phyloP scores from a whole-genome alignment of 2,329 filamentous ascomycete species.

The Pleoardoris graminearum region DNA sequence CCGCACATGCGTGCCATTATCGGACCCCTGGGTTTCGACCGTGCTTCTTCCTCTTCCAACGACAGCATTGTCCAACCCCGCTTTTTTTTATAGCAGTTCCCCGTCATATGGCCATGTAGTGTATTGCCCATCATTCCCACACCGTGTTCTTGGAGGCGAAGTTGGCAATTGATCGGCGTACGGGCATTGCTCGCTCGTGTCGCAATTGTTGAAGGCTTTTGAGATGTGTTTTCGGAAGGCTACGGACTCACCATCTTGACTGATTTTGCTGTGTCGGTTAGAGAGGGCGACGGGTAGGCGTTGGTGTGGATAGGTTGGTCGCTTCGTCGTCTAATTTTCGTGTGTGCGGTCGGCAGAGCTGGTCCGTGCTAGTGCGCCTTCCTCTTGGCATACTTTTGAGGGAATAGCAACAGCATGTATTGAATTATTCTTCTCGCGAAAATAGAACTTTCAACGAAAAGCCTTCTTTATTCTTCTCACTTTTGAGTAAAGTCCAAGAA shows the following conservation, averaged over 20 bases:
- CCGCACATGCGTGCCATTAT: not conserved
- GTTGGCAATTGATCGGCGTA: constrained; percentile 13
- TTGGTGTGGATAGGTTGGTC: constrained; percentile 35
- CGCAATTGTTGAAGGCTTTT: constrained; percentile 22
- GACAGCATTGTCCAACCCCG: no score
- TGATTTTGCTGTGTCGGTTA: constrained; percentile 43
- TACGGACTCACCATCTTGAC: constrained; percentile 46
- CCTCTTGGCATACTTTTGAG: not conserved
- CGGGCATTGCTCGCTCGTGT: constrained; percentile 31
- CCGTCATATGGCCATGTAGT: not conserved
- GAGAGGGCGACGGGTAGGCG: constrained; percentile 41
- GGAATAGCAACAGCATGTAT: not conserved
- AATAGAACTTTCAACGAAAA: no score
- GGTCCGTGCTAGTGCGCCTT: not conserved
- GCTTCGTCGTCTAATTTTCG: constrained; percentile 30
- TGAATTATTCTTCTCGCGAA: no score
- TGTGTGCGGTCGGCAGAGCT: constrained; percentile 33
- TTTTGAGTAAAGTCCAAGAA: no score
- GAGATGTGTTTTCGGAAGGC: constrained; percentile 1
- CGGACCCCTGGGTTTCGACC: not conserved
- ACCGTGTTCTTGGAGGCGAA: constrained; percentile 2
- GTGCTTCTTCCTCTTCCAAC: not conserved
- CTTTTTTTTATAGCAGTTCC: no score
- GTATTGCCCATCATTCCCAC: not conserved
- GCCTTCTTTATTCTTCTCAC: no score